Conservation (phyloP, 345 rosid species). For the Sisymbrium altissimum region DNA sequence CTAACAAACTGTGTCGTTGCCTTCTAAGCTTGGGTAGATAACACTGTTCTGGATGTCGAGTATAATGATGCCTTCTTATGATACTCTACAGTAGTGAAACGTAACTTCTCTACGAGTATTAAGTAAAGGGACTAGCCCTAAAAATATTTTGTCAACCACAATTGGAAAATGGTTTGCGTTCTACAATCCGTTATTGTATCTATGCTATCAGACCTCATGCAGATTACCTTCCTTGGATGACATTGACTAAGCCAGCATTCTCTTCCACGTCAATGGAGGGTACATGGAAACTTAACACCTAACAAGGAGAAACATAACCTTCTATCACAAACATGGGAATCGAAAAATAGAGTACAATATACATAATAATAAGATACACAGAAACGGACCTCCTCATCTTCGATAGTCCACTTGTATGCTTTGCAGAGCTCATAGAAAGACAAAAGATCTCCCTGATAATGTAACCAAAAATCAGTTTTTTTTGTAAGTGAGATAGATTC, state of each 20-base stretch:
- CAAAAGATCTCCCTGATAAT: slow-evolving; percentile 73
- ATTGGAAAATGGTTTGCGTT: slow-evolving; percentile 5
- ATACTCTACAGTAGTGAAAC: neutral
- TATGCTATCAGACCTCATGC: slow-evolving; percentile 4
- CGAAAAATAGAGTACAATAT: neutral
- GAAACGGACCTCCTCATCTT: slow-evolving; percentile 65
- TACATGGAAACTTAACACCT: slow-evolving; percentile 55
- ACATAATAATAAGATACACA: neutral
- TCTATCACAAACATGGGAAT: slow-evolving; percentile 4
- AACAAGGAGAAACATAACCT: slow-evolving; percentile 18
- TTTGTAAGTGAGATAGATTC: slow-evolving; percentile 7
- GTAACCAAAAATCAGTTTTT: slow-evolving; percentile 24
- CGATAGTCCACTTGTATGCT: slow-evolving; percentile 66
- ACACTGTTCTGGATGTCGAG: neutral
- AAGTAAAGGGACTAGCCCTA: neutral
- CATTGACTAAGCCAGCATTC: slow-evolving; percentile 53
- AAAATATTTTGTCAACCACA: neutral
- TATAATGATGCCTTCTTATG: neutral
- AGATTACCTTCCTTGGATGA: slow-evolving; percentile 72
- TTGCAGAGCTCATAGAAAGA: slow-evolving; percentile 80
- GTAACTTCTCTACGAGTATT: neutral
- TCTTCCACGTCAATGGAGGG: slow-evolving; percentile 38
- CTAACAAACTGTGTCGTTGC: neutral
- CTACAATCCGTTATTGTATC: neutral
- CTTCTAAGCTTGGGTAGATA: neutral